Evolutionary conservation across 495 filamentous ascomycete genomes (phyloP), one percentile per base, ranked within the genome.

Genomic region (Penicillium atrosanguineum): DNA sequence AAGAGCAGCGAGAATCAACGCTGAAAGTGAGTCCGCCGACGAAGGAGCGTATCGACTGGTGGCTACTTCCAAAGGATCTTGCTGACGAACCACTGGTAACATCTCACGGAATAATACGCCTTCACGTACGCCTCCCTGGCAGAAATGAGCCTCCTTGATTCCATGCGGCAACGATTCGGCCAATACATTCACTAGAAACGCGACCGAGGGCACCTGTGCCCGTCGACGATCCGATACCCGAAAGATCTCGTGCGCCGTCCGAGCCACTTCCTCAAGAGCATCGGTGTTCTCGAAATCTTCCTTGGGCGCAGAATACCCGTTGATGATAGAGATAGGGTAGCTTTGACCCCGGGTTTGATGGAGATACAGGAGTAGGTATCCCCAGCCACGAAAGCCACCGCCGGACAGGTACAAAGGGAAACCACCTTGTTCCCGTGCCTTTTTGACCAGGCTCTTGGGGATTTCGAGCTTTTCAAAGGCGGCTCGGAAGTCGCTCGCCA

Each of bases 351-450:
- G 67, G 44, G 89, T 84, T 44, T 80, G 78, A 40, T 72, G 73
- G 79, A 95, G 87, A 42, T 69, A 70, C 5, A 70, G 41, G 15
- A 96, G 73, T 26, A 95, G 79, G 67, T 89, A 93, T 9, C 92
- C 91, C 73, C 94, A 96, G 25, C 92, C 92, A 15, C 92, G 79
- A 66, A 96, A 96, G 0, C 92, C 92, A 12, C 92, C 92, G 8
- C 92, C 92, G 46, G 88, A 95, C 43, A 97, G 81, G 65, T 93
- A 71, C 2, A 97, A 75, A 11, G 85, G 81, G 50, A 91, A 81
- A 5, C 88, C 87, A 0, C 73, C 76, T 16, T 69, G 44, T n/a
- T 57, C 26, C 7, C 67, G 53, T 3, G 70, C 63, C n/a, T 72
- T 66, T 14, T 76, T 56, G 19, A 71, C 65, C 11, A 89, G 69